Conservation (phyloP, 495 filamentous ascomycete species). For the Aspergillus sparsus region DNA sequence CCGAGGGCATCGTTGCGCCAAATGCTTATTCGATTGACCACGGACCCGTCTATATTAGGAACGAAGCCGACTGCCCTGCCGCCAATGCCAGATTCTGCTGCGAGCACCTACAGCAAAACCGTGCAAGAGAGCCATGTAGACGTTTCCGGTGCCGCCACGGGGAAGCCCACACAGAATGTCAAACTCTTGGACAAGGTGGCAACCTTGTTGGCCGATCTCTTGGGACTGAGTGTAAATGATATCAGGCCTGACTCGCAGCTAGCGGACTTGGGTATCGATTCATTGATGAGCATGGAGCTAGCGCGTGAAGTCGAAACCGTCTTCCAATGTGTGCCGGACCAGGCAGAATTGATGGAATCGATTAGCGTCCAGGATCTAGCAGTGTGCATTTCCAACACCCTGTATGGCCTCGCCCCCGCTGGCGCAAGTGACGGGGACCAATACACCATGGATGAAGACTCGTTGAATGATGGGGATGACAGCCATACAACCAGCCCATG, state of each 20-base stretch:
- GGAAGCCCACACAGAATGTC: not conserved
- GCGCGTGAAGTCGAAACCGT: constrained; percentile 46
- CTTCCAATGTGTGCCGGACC: constrained; percentile 34
- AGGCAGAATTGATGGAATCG: constrained; percentile 35
- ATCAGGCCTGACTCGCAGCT: constrained; percentile 39
- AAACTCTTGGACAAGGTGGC: constrained; percentile 7
- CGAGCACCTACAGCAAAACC: not conserved
- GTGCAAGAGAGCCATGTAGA: not conserved
- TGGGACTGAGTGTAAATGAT: constrained; percentile 41
- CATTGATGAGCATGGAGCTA: constrained; percentile 55
- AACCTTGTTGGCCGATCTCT: constrained; percentile 23
- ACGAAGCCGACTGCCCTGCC: too few species aligned
- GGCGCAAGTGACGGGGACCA: not conserved
- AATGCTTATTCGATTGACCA: constrained; percentile 19
- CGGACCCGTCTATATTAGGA: too few species aligned
- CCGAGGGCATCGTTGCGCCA: constrained; percentile 44
- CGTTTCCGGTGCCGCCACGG: not conserved
- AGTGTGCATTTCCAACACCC: not conserved
- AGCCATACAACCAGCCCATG: not conserved
- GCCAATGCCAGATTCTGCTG: too few species aligned
- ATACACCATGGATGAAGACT: too few species aligned
- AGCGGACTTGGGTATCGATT: constrained; percentile 56
- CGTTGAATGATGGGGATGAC: not conserved
- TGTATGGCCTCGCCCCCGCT: not conserved
- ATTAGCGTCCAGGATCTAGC: constrained; percentile 13